Evolutionary conservation across 768 basidiomycete genomes (phyloP).

Genomic region (Phanerodontia chrysosporium): DNA sequence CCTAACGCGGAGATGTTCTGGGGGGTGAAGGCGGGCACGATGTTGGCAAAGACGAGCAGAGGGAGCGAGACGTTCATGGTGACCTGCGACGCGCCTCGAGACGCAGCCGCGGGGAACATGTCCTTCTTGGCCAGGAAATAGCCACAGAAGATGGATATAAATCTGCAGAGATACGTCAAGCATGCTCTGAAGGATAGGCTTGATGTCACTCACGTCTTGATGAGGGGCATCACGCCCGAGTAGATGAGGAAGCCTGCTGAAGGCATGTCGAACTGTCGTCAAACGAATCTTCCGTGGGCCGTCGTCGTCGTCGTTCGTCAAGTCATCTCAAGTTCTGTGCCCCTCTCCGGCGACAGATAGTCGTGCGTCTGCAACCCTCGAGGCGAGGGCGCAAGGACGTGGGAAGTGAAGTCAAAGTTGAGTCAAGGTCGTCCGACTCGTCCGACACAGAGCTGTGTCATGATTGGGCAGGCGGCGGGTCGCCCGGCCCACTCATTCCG

Average conservation of each 20-base stretch:
- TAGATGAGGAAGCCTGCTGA: slow-evolving; percentile 26
- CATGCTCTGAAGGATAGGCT: neutral
- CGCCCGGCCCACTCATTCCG: neutral
- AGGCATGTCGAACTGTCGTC: slow-evolving; percentile 12
- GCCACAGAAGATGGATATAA: slow-evolving; percentile 32
- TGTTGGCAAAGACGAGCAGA: slow-evolving; percentile 42
- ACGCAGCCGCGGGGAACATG: slow-evolving; percentile 34
- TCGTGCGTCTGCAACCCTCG: neutral
- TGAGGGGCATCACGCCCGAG: slow-evolving; percentile 27
- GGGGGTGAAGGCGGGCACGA: slow-evolving; percentile 43
- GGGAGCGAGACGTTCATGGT: slow-evolving; percentile 44
- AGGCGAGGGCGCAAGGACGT: neutral
- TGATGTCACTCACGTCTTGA: slow-evolving; percentile 22
- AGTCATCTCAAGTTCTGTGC: neutral
- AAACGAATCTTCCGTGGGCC: neutral
- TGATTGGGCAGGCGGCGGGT: neutral
- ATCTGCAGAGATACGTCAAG: slow-evolving; percentile 13
- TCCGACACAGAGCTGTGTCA: neutral
- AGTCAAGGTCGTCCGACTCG: neutral
- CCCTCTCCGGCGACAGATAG: neutral
- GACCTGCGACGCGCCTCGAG: slow-evolving; percentile 36
- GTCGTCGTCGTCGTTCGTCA: slow-evolving; percentile 2
- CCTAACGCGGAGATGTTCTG: slow-evolving; percentile 43
- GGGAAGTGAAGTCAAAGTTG: neutral
- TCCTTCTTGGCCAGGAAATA: slow-evolving; percentile 33